Evolutionary conservation across 352 stramenopile genomes (phyloP).

Genomic region (Globisporangium mamillatum): DNA sequence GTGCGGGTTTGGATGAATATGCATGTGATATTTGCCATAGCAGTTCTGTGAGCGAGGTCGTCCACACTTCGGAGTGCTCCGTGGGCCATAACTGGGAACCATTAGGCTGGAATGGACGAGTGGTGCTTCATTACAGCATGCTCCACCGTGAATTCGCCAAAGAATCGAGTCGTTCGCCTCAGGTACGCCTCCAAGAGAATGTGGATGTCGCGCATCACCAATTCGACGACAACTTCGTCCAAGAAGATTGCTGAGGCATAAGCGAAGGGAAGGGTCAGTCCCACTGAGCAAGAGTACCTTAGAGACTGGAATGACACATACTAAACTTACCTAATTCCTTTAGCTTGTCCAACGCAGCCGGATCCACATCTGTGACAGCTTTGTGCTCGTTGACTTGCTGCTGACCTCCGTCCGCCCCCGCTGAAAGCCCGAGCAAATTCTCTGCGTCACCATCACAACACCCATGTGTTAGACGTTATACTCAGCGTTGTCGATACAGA

Average conservation of each 20-base stretch:
- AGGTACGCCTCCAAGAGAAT: constrained; percentile 66
- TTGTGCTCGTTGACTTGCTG: constrained; percentile 51
- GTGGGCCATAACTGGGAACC: not conserved
- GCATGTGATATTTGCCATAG: not conserved
- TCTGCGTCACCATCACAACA: constrained; percentile 24
- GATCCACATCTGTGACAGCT: constrained; percentile 22
- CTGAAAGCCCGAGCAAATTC: constrained; percentile 49
- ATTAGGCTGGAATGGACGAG: constrained; percentile 22
- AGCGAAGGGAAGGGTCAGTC: constrained; percentile 4
- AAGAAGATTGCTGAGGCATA: constrained; percentile 56
- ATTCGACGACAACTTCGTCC: constrained; percentile 74
- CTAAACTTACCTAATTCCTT: constrained; percentile 45
- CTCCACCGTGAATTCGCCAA: constrained; percentile 63
- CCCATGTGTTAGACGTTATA: not conserved
- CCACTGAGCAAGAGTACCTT: not conserved
- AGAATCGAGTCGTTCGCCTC: constrained; percentile 46
- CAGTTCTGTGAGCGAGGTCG: not conserved
- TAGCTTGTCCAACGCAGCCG: constrained; percentile 36
- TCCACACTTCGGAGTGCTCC: no score
- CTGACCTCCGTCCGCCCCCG: constrained; percentile 50
- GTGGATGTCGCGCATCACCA: constrained; percentile 77
- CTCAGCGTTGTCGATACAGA: not conserved
- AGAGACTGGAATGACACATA: not conserved
- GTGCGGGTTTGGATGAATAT: not conserved
- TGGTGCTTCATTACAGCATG: constrained; percentile 41